Percentiles rank a stretch among this genome's conserved stretches.
Conservation (phyloP, 768 basidiomycete species). For the Russula sp. region DNA sequence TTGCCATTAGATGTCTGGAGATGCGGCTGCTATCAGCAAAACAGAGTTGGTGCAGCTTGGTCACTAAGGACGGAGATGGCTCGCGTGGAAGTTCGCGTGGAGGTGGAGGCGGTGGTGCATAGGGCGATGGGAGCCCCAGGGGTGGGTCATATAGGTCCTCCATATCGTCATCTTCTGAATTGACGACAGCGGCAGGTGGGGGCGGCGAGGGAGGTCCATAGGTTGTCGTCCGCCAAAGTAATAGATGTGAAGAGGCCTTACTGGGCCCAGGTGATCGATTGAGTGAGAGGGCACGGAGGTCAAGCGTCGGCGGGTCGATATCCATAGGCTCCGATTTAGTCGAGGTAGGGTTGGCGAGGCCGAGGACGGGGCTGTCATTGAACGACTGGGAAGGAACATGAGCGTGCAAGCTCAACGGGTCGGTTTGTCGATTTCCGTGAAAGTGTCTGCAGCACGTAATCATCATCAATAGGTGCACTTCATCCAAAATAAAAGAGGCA, state of each 20-base stretch:
- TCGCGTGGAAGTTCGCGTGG: background rate
- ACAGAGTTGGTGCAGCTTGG: no score
- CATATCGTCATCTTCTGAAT: constrained; percentile 6
- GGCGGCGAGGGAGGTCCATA: background rate
- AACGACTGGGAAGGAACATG: background rate
- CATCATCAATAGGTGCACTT: background rate
- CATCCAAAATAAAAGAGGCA: background rate
- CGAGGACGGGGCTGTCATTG: background rate
- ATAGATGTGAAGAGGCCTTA: background rate
- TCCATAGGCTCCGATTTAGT: constrained; percentile 9
- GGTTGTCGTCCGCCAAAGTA: background rate
- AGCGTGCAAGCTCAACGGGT: background rate
- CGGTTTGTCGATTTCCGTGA: background rate
- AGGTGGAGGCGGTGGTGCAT: background rate
- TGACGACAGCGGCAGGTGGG: background rate
- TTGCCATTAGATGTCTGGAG: no score
- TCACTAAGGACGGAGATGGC: background rate
- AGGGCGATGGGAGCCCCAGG: background rate
- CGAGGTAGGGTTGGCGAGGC: background rate
- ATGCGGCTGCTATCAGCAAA: no score
- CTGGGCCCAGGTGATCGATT: background rate
- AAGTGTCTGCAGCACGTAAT: background rate
- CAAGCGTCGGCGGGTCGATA: constrained; percentile 9
- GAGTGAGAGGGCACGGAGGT: constrained; percentile 17
- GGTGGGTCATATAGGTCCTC: constrained; percentile 9